These are phyloP conservation scores for Fusarium sp. DNA, from an alignment of 2,329 filamentous ascomycete species.

Conservation along the genomic window DNA sequence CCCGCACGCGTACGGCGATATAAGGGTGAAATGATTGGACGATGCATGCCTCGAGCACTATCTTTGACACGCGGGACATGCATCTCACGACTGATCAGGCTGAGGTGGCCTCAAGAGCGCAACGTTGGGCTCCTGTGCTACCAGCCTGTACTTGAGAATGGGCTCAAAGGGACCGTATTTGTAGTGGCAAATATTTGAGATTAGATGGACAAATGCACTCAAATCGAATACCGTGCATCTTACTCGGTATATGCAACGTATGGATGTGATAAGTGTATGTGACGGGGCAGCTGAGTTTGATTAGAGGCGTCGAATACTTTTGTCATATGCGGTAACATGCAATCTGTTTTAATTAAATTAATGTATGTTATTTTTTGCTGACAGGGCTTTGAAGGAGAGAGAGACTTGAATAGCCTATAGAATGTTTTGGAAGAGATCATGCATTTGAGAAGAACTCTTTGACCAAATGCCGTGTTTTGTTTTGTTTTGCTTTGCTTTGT, in stretches of 20 bases:
- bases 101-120: slow-evolving; percentile 32
- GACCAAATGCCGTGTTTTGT: neutral
- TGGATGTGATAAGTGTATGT: slow-evolving; percentile 1
- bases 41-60: neutral
- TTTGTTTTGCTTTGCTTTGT: slow-evolving; percentile 12
- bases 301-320: slow-evolving; percentile 6
- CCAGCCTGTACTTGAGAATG: slow-evolving; percentile 12
- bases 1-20: slow-evolving; percentile 8
- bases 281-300: neutral
- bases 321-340: neutral
- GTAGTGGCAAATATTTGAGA: slow-evolving; percentile 3
- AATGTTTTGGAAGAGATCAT: neutral
- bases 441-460: neutral
- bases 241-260: neutral
- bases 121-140: slow-evolving; percentile 15
- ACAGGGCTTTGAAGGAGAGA: neutral
- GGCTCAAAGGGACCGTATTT: neutral
- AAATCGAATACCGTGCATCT: neutral
- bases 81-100: slow-evolving; percentile 30
- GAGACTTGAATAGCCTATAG: neutral
- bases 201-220: neutral
- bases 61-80: slow-evolving; percentile 33
- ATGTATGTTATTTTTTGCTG: neutral
- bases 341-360: neutral
- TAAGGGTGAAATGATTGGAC: slow-evolving; percentile 15